phyloP scores from a whole-genome alignment of 2,329 filamentous ascomycete species.

The Colletotrichum magnum region DNA sequence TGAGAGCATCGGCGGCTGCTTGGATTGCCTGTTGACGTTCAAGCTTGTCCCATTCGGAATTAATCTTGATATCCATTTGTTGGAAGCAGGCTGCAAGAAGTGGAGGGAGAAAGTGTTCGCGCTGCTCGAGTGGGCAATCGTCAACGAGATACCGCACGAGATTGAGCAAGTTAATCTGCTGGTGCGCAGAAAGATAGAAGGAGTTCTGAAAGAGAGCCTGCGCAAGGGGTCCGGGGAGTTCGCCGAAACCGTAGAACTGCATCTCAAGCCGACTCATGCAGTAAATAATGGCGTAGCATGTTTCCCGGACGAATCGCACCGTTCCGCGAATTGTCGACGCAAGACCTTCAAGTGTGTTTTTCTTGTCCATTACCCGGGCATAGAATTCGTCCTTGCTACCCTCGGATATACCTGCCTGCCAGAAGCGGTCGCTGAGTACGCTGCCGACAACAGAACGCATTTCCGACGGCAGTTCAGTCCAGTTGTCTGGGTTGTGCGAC shows the following conservation, averaged over 20 bases:
- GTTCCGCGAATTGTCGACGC: slow-evolving; percentile 93
- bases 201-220: slow-evolving; percentile 88
- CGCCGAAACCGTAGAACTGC: slow-evolving; percentile 91
- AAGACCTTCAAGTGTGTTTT: slow-evolving; percentile 90
- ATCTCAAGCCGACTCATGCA: slow-evolving; percentile 90
- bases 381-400: slow-evolving; percentile 98
- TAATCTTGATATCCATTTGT: slow-evolving; percentile 90
- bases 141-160: slow-evolving; percentile 91
- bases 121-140: slow-evolving; percentile 85
- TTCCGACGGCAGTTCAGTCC: slow-evolving; percentile 81
- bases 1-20: slow-evolving; percentile 82
- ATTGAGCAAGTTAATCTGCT: slow-evolving; percentile 93
- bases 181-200: slow-evolving; percentile 87
- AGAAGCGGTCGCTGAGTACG: slow-evolving; percentile 94
- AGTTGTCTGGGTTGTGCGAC: slow-evolving; percentile 89
- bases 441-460: slow-evolving; percentile 83
- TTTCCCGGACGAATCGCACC: slow-evolving; percentile 90
- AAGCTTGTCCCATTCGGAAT: slow-evolving; percentile 86
- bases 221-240: slow-evolving; percentile 86
- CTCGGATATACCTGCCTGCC: slow-evolving; percentile 97
- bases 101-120: slow-evolving; percentile 86
- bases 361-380: slow-evolving; percentile 89
- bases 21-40: slow-evolving; percentile 72
- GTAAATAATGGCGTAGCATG: slow-evolving; percentile 93
- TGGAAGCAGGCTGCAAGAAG: slow-evolving; percentile 86